phyloP scores from a whole-genome alignment of 371 early-diverging fungal genomes.

The Batrachochytrium dendrobatidis region DNA sequence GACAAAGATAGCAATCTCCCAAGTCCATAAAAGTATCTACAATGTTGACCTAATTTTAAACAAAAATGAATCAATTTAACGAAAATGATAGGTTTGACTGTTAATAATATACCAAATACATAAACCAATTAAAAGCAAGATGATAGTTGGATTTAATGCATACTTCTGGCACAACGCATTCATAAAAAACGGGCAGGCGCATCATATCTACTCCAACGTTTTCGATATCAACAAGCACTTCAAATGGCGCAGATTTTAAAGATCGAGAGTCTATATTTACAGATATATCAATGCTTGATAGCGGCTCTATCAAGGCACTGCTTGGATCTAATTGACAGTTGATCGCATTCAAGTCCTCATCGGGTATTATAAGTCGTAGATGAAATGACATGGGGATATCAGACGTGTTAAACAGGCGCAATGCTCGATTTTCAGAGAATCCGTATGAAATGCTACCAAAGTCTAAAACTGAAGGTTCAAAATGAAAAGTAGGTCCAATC shows the following conservation, averaged over 20 bases:
- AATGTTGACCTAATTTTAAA: constrained; percentile 21
- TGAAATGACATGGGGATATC: constrained; percentile 37
- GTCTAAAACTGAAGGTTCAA: constrained; percentile 28
- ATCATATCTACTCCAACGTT: constrained; percentile 32
- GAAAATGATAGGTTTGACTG: neutral
- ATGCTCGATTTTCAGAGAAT: constrained; percentile 16
- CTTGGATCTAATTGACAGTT: constrained; percentile 30
- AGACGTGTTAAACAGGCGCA: constrained; percentile 40
- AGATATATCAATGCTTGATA: constrained; percentile 7
- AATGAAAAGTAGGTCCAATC: constrained; percentile 47
- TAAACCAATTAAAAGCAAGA: neutral
- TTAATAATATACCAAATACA: neutral
- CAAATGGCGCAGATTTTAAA: neutral
- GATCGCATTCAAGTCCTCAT: constrained; percentile 2
- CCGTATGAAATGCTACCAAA: constrained; percentile 38
- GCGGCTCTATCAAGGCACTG: constrained; percentile 24
- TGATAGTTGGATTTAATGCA: neutral
- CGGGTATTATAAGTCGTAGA: constrained; percentile 10
- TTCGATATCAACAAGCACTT: constrained; percentile 37
- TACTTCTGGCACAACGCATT: constrained; percentile 42
- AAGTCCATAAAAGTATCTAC: constrained; percentile 26
- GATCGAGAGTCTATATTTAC: constrained; percentile 8
- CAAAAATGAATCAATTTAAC: neutral
- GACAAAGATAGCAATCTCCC: constrained; percentile 34
- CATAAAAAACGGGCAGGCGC: constrained; percentile 27